Base-by-base conservation (phyloP, 352 stramenopile species). In the Globisporangium parvum region DNA sequence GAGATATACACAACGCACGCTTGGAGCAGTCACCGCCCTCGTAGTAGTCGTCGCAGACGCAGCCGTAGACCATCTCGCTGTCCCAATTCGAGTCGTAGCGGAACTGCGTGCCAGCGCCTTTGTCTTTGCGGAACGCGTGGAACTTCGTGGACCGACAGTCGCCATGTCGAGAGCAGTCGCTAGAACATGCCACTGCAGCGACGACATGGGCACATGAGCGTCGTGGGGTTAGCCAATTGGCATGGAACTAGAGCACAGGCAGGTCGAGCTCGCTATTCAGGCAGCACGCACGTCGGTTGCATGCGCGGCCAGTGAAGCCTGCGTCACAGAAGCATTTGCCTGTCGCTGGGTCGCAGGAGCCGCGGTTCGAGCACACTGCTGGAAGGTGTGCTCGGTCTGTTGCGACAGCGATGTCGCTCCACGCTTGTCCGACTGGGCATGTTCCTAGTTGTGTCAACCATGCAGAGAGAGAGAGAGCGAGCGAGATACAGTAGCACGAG, bases 1-100 rank as follows among this genome's bases (percentile, higher is more conserved):
- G 31, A 37, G 6, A 37, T 2, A 37, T 2, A 12, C 31, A 37
- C 6, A 14, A 60, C 73, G 47, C 63, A 87, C 82, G 76, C 46
- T 81, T 66, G 45, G 78, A 91, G 64, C 91, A 98, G 65, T 96
- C 87, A 21, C 88, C 91, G 40, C 88, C 84, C 18, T 71, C 72
- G 54, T 80, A 97, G 39, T 79, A 85, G 26, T 77, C 62, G 60
- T 96, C 71, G 68, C 90, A 97, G 31, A 93, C 67, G 65, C 90
- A 97, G 53, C 90, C 90, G 55, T 92, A 87, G 20, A 96, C 79
- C 70, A 88, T 93, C 40, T 94, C 75, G 31, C 72, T 80, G 70
- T 97, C 90, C 90, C 90, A 97, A 49, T 74, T 69, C 21, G 57
- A 31, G 14, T 77, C 65, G 51, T 91, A 91, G 15, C 57, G 47